phyloP scores from a whole-genome alignment of 768 basidiomycete species.

The Mycena polygramma region DNA sequence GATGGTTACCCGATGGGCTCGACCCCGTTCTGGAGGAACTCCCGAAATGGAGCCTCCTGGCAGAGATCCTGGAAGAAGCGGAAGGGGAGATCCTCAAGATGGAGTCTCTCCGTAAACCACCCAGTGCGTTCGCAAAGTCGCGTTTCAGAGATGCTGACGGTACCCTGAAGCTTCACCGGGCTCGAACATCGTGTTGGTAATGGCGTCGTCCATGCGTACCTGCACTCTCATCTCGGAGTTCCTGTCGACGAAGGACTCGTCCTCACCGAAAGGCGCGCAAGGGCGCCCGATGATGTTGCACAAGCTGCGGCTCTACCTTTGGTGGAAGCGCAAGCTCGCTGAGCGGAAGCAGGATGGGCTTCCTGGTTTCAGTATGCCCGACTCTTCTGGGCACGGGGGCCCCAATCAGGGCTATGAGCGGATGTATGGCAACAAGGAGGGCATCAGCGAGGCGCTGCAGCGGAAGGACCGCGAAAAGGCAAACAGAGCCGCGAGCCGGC shows the following conservation, averaged over 20 bases:
- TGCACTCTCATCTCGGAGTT: slow-evolving; percentile 85
- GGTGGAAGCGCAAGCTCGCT: slow-evolving; percentile 78
- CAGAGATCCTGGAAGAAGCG: slow-evolving; percentile 87
- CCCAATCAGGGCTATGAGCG: slow-evolving; percentile 43
- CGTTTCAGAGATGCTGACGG: background rate
- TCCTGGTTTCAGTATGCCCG: slow-evolving; percentile 43
- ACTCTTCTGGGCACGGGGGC: slow-evolving; percentile 31
- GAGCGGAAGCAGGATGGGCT: slow-evolving; percentile 54
- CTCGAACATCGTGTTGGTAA: slow-evolving; percentile 85
- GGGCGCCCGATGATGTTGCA: slow-evolving; percentile 86
- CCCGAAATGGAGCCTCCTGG: slow-evolving; percentile 92
- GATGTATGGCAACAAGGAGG: slow-evolving; percentile 48
- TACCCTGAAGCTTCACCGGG: slow-evolving; percentile 57
- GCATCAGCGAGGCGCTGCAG: slow-evolving; percentile 79
- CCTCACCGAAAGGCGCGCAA: slow-evolving; percentile 68
- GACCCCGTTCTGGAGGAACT: slow-evolving; percentile 93
- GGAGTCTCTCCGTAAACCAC: slow-evolving; percentile 54
- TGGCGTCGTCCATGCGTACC: slow-evolving; percentile 86
- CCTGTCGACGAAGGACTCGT: slow-evolving; percentile 73
- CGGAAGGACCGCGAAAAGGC: slow-evolving; percentile 79
- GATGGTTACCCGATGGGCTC: slow-evolving; percentile 83
- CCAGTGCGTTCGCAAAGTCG: background rate
- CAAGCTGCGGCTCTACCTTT: slow-evolving; percentile 79
- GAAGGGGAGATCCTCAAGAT: slow-evolving; percentile 86
- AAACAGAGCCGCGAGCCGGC: slow-evolving; percentile 71